Conservation (phyloP, 352 stramenopile genomes). For the Pythium aristosporum region DNA sequence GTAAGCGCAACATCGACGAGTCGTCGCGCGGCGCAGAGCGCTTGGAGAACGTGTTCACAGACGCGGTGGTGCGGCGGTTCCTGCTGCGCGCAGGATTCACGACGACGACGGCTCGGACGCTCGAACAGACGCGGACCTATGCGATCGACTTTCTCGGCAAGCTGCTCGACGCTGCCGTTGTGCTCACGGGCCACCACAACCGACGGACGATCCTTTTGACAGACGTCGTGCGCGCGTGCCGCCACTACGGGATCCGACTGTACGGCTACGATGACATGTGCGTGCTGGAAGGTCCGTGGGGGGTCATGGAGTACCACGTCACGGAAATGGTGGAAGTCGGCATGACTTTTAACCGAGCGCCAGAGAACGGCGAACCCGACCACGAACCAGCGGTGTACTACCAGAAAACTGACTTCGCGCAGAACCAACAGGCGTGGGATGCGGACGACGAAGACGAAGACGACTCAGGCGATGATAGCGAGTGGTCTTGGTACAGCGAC, state of each 20-base stretch:
- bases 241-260: conserved; percentile 61
- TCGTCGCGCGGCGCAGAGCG: background rate
- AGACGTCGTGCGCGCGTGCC: conserved; percentile 68
- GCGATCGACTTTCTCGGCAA: conserved; percentile 55
- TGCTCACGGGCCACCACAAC: conserved; percentile 46
- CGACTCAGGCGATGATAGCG: conserved; percentile 43
- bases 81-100: conserved; percentile 67
- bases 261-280: conserved; percentile 85
- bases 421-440: conserved; percentile 51
- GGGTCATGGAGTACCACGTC: conserved; percentile 48
- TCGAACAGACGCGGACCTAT: conserved; percentile 42
- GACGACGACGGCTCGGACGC: conserved; percentile 38
- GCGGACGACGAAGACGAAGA: conserved; percentile 40
- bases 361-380: conserved; percentile 47
- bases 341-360: conserved; percentile 26
- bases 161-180: conserved; percentile 48
- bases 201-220: conserved; percentile 47
- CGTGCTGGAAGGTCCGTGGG: conserved; percentile 31
- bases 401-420: conserved; percentile 62
- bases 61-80: conserved; percentile 64
- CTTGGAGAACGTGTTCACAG: conserved; percentile 31
- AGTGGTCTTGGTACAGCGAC: conserved; percentile 63
- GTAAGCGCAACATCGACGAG: conserved; percentile 38
- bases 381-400: conserved; percentile 47
- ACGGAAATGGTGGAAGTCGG: conserved; percentile 69